Evolutionary conservation across 345 rosid genomes (phyloP).

Genomic region (Salix koriyanagi): DNA sequence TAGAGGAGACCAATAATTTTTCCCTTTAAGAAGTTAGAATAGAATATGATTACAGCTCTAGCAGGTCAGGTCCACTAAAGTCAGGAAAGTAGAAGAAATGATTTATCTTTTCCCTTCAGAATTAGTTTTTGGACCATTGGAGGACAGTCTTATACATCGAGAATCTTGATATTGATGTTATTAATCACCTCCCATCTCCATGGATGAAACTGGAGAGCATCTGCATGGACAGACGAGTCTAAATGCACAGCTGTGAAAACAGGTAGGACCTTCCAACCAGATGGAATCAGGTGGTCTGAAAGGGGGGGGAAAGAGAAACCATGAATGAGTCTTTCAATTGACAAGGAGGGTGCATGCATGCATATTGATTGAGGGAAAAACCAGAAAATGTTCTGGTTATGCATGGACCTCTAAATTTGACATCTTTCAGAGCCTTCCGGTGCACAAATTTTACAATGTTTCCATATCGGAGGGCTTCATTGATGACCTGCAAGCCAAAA

Average conservation of each 20-base stretch:
- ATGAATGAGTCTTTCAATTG: neutral
- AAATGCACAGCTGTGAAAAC: constrained; percentile 52
- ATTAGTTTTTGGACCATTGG: constrained; percentile 13
- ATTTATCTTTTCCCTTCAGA: neutral
- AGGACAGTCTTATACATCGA: neutral
- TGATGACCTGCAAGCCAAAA: constrained; percentile 40
- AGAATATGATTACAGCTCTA: too few relatives aligned
- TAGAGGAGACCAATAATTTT: neutral
- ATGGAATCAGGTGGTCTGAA: constrained; percentile 45
- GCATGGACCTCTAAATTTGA: constrained; percentile 43
- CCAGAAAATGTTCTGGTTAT: neutral
- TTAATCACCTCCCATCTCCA: constrained; percentile 60
- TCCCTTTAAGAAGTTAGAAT: too few relatives aligned
- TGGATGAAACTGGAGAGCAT: constrained; percentile 45
- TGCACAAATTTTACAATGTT: constrained; percentile 59
- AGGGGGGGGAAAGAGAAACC: neutral
- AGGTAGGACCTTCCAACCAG: constrained; percentile 62
- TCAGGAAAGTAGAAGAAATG: too few relatives aligned
- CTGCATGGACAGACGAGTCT: constrained; percentile 42
- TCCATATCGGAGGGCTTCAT: constrained; percentile 52
- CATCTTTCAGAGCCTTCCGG: constrained; percentile 55
- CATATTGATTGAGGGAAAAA: constrained; percentile 8
- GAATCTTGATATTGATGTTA: neutral
- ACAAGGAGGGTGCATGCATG: constrained; percentile 22
- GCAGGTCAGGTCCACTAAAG: too few relatives aligned